Conservation (phyloP, 2,329 filamentous ascomycete genomes). For the Aspergillus udagawae region DNA sequence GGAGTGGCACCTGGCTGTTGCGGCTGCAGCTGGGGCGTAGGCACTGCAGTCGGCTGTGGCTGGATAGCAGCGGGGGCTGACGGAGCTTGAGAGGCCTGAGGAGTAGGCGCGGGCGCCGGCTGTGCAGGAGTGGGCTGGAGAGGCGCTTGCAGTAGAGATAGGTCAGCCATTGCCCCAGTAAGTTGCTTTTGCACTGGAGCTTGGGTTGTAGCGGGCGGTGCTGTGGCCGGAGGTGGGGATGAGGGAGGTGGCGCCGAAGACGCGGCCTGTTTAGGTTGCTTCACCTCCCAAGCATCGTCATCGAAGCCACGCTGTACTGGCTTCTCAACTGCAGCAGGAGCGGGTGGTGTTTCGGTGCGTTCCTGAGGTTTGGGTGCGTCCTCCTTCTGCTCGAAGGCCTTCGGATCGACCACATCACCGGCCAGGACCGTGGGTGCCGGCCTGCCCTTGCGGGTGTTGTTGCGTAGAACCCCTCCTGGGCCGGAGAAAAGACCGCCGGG, state of each 20-base stretch:
- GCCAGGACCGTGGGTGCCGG: constrained; percentile 83
- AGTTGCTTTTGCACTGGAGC: constrained; percentile 37
- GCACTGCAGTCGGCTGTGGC: constrained; percentile 38
- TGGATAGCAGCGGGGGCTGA: constrained; percentile 38
- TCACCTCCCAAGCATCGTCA: constrained; percentile 96
- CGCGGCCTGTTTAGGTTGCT: constrained; percentile 63
- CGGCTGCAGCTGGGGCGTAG: constrained; percentile 32
- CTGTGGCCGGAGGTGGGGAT: constrained; percentile 28
- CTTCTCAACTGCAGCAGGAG: constrained; percentile 47
- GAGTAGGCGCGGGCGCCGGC: constrained; percentile 46
- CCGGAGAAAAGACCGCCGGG: constrained; percentile 82
- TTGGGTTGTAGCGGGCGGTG: constrained; percentile 32
- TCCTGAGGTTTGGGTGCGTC: constrained; percentile 44
- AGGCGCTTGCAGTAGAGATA: constrained; percentile 60
- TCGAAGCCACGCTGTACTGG: constrained; percentile 68
- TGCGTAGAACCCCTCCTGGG: constrained; percentile 81
- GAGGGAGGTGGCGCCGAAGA: constrained; percentile 36
- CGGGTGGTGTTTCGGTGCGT: constrained; percentile 46
- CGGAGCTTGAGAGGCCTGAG: constrained; percentile 44
- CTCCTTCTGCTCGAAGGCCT: constrained; percentile 69
- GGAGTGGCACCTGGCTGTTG: constrained; percentile 44
- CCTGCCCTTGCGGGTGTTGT: constrained; percentile 90
- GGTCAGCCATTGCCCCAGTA: constrained; percentile 66
- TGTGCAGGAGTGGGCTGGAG: constrained; percentile 51
- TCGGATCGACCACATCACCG: constrained; percentile 81